A percentile compares a stretch with the other conserved stretches of the same genome.
Conservation (phyloP, 352 stramenopile genomes). For the Elongisporangium prolatum region DNA sequence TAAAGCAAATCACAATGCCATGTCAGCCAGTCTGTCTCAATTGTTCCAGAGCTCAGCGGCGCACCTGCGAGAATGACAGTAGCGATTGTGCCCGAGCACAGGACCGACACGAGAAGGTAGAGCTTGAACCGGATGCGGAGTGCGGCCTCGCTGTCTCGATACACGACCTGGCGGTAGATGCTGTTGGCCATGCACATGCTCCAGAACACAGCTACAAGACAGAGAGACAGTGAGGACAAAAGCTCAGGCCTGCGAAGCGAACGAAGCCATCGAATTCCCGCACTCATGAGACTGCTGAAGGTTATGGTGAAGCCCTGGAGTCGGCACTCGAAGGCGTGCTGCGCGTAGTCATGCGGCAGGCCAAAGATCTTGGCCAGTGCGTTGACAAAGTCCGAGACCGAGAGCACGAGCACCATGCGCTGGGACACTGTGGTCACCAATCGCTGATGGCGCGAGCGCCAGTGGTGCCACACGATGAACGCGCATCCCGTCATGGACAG, state of each 20-base stretch:
- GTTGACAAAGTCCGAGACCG: slow-evolving; percentile 47
- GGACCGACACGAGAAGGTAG: slow-evolving; percentile 45
- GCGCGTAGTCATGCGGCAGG: slow-evolving; percentile 14
- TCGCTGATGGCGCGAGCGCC: slow-evolving; percentile 22
- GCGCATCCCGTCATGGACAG: slow-evolving; percentile 42
- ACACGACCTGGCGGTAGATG: slow-evolving; percentile 66
- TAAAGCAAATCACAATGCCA: background rate
- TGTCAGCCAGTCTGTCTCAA: background rate
- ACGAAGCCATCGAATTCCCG: slow-evolving; percentile 2
- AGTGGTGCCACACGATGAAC: slow-evolving; percentile 46
- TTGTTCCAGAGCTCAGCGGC: slow-evolving; percentile 3
- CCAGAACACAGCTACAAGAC: slow-evolving; percentile 44
- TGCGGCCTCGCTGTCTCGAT: slow-evolving; percentile 54
- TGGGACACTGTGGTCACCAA: slow-evolving; percentile 36
- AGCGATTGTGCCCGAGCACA: slow-evolving; percentile 34
- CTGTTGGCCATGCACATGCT: slow-evolving; percentile 69
- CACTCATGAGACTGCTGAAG: slow-evolving; percentile 53
- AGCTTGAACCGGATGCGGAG: slow-evolving; percentile 56
- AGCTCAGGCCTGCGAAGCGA: background rate
- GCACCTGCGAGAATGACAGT: slow-evolving; percentile 30
- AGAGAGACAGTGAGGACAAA: background rate
- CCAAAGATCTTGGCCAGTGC: slow-evolving; percentile 51
- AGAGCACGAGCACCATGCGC: slow-evolving; percentile 71
- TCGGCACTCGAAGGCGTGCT: slow-evolving; percentile 26
- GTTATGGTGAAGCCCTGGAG: slow-evolving; percentile 50